Conservation (phyloP, 495 filamentous ascomycete genomes). For the Lasiosphaeriaceae sp. region DNA sequence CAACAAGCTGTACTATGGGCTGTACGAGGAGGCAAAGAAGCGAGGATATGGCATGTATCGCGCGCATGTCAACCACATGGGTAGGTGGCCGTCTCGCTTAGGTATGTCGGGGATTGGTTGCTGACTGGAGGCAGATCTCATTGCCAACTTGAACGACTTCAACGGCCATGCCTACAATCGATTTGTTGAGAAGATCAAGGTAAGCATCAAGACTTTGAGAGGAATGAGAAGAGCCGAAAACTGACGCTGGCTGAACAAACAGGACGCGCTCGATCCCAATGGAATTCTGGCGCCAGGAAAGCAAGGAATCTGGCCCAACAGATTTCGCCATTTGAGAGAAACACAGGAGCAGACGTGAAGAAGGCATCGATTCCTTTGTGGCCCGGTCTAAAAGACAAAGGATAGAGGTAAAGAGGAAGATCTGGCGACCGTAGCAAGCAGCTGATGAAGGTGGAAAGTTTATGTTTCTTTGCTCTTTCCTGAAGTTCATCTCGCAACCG, state of each 20-base stretch:
- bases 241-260: not conserved
- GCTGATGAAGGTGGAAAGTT: no score
- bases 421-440: no score
- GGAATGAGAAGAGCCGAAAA: not conserved
- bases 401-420: no score
- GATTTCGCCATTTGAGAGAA: constrained; percentile 24
- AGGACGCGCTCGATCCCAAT: constrained; percentile 32
- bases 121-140: constrained; percentile 30
- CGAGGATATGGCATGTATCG: constrained; percentile 41
- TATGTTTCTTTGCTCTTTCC: no score
- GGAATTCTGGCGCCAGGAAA: constrained; percentile 33
- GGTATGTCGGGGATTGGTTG: not conserved
- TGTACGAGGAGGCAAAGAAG: constrained; percentile 35
- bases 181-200: constrained; percentile 42
- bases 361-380: not conserved
- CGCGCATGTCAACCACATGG: constrained; percentile 44
- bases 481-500: no score
- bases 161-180: constrained; percentile 40
- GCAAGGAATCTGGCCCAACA: constrained; percentile 31
- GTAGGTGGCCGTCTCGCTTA: constrained; percentile 13
- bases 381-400: not conserved
- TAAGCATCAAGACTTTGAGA: not conserved
- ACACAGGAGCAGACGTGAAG: constrained; percentile 1
- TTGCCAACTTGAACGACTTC: constrained; percentile 41
- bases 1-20: constrained; percentile 27